Evolutionary conservation across 2,329 filamentous ascomycete species (phyloP).

Genomic region (Pestalotiopsis sp.): DNA sequence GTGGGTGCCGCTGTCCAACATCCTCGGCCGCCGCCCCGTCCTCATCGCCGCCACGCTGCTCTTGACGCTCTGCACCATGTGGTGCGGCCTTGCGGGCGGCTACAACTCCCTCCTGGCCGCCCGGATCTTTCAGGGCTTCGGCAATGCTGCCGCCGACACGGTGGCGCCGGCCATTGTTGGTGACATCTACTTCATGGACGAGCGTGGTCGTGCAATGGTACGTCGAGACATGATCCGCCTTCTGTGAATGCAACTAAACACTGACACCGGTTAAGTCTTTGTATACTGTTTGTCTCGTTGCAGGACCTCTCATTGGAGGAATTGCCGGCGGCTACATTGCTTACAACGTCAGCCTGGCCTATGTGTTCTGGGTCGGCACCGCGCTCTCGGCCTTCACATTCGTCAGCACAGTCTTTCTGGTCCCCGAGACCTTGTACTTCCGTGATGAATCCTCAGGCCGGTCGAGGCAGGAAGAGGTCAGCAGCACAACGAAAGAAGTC

Average conservation of each 20-base stretch:
- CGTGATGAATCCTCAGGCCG: slow-evolving; percentile 10
- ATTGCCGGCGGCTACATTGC: slow-evolving; percentile 39
- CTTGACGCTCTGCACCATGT: slow-evolving; percentile 27
- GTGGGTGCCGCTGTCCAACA: slow-evolving; percentile 40
- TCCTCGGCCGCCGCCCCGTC: slow-evolving; percentile 33
- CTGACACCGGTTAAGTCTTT: slow-evolving; percentile 17
- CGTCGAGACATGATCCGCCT: background rate
- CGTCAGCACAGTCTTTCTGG: slow-evolving; percentile 30
- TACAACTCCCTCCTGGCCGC: slow-evolving; percentile 31
- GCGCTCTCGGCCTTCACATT: slow-evolving; percentile 29
- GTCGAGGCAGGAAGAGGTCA: background rate
- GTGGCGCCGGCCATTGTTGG: slow-evolving; percentile 36
- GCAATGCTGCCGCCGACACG: slow-evolving; percentile 36
- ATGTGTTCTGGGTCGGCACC: slow-evolving; percentile 34
- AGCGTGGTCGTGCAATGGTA: slow-evolving; percentile 38
- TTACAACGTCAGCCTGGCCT: slow-evolving; percentile 32
- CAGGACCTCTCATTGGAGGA: slow-evolving; percentile 35
- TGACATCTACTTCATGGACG: slow-evolving; percentile 38
- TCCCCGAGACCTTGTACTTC: slow-evolving; percentile 37
- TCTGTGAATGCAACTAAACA: background rate
- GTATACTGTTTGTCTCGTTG: slow-evolving; percentile 34
- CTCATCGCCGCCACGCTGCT: slow-evolving; percentile 32
- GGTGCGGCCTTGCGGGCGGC: slow-evolving; percentile 26
- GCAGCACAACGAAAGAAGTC: background rate
- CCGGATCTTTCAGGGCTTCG: slow-evolving; percentile 35